Evolutionary conservation across 257 asterid genomes (phyloP), one percentile per base, ranked within the genome.

Genomic region (Gentiana macrophylla): DNA sequence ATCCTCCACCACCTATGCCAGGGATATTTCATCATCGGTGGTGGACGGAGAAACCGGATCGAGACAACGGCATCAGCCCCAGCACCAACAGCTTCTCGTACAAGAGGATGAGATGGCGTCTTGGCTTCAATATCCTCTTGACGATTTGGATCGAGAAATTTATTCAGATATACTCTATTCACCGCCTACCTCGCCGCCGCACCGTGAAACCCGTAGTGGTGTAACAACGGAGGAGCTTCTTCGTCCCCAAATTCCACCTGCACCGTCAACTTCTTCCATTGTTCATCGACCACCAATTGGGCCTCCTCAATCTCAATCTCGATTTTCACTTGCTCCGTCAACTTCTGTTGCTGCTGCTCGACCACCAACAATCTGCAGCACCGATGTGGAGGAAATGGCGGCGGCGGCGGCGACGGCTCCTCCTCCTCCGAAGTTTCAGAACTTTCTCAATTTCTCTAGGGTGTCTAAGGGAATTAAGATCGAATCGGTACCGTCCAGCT

Each of bases 21-120:
- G 74, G 38, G 89, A 81, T 73, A 74, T 72, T 72, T 77, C 84
- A 41, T 63, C 68, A 52, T 24, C 24, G 24, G 24, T 24, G 24
- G 13, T 67, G 61, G 70, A 53, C 3, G 69, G 53, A 64, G 74
- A 13, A 70, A 65, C 56, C 54, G 1, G 37, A 34, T 24, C 64
- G 1, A 32, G 45, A 2, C 60, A 64, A 3, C 70, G 35, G 0
- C 57, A 65, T 65, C 70, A 10, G 52, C 67, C 37, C 3, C 77
- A 45, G 1, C 52, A 60, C 34, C 80, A 77, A 9, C 79, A 83
- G 57, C 60, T 90, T 60, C 84, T 80, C 73, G 82, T 89, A 80
- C 96, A 84, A 62, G 95, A 86, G 63, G 94, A 82, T 9, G 97
- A 90, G 75, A 79, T 90, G 94, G 73, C 94, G 4, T 72, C 96